Evolutionary conservation across 305 asterid genomes (phyloP).

Genomic region (Plantago lanceolata): DNA sequence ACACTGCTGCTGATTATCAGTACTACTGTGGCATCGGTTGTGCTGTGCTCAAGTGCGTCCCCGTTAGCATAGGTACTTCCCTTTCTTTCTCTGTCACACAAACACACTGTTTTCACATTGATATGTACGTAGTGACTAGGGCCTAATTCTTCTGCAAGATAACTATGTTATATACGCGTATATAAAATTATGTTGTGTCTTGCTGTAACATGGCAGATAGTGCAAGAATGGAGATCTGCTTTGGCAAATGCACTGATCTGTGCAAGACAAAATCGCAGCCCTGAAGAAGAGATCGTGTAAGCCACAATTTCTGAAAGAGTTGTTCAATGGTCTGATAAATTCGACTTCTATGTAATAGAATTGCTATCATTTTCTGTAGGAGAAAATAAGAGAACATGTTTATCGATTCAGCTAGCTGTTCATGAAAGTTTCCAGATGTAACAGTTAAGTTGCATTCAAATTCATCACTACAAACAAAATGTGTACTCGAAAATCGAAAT

Average conservation of each 20-base stretch:
- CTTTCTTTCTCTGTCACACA: background rate
- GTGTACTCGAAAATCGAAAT: too few relatives aligned
- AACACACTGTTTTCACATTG: background rate
- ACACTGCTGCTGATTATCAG: slow-evolving; percentile 18
- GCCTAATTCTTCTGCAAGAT: background rate
- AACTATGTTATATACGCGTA: background rate
- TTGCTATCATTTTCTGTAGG: slow-evolving; percentile 1
- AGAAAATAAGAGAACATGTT: background rate
- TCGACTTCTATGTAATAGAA: background rate
- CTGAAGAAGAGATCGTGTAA: background rate
- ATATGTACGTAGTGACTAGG: background rate
- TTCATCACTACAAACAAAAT: background rate
- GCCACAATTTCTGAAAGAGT: background rate
- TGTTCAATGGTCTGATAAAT: background rate
- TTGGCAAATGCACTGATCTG: slow-evolving; percentile 2
- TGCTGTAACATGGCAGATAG: slow-evolving; percentile 13
- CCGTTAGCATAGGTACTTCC: slow-evolving; percentile 14
- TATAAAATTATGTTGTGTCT: background rate
- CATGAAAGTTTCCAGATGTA: too few relatives aligned
- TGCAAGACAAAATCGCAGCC: background rate
- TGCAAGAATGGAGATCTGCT: slow-evolving; percentile 16
- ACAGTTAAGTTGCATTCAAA: slow-evolving; percentile 9
- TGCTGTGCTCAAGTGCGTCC: slow-evolving; percentile 15
- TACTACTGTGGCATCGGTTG: slow-evolving; percentile 24
- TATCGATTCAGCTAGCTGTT: background rate